phyloP scores from a whole-genome alignment of 2,329 filamentous ascomycete species.

The Orbilia oligospora region DNA sequence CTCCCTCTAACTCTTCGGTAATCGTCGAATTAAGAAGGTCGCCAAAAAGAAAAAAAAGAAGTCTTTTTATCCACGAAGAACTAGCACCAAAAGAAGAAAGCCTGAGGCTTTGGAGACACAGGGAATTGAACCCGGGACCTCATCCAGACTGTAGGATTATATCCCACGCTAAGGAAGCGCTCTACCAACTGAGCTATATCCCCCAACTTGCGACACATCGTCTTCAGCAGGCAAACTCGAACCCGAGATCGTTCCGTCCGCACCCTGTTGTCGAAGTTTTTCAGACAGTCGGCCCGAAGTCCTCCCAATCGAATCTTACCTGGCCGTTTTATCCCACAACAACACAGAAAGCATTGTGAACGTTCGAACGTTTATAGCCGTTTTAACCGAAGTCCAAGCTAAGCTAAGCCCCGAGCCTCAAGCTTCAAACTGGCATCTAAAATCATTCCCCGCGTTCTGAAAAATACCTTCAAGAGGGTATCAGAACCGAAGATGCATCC shows the following conservation, averaged over 20 bases:
- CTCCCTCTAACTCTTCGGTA: neutral
- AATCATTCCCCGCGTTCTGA: neutral
- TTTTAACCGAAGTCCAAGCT: conserved; percentile 8
- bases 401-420: neutral
- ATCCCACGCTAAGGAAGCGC: conserved; percentile 35
- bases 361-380: neutral
- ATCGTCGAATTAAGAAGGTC: conserved; percentile 5
- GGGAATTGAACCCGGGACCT: conserved; percentile 35
- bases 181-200: conserved; percentile 36
- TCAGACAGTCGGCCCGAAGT: neutral
- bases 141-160: conserved; percentile 26
- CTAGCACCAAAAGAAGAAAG: conserved; percentile 23
- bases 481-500: conserved; percentile 38
- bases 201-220: conserved; percentile 19
- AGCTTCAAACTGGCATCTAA: neutral
- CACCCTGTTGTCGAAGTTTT: neutral
- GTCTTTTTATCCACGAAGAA: neutral
- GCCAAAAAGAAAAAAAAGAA: neutral
- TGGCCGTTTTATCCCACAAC: conserved; percentile 12
- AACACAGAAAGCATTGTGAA: conserved; percentile 9
- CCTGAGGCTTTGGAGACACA: conserved; percentile 29
- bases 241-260: conserved; percentile 20
- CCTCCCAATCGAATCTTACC: too few relatives aligned
- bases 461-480: neutral
- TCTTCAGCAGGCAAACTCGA: neutral